phyloP scores from a whole-genome alignment of 2,329 filamentous ascomycete species.

The Xylaria sp. region DNA sequence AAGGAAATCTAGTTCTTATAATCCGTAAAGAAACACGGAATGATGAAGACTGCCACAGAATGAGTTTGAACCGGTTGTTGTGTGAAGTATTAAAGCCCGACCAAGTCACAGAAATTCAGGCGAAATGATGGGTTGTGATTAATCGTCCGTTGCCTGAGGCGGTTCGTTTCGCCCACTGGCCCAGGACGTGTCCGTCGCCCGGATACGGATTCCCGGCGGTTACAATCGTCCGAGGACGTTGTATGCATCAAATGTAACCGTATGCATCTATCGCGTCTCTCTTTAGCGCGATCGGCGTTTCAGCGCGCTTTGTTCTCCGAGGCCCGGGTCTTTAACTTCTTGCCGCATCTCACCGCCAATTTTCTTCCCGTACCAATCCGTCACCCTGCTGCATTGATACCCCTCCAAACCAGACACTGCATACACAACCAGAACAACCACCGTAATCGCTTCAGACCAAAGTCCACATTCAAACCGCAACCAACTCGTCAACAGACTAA shows the following conservation, averaged over 20 bases:
- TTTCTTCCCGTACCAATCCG: conserved; percentile 16
- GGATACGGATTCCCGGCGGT: too few relatives aligned
- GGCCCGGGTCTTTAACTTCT: background rate
- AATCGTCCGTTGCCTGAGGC: too few relatives aligned
- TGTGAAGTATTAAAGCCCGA: too few relatives aligned
- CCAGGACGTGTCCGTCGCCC: too few relatives aligned
- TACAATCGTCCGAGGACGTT: background rate
- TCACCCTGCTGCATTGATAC: background rate
- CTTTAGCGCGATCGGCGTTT: background rate
- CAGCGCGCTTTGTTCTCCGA: background rate
- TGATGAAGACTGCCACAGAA: too few relatives aligned
- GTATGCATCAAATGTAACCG: background rate
- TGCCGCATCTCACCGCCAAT: conserved; percentile 26
- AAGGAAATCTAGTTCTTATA: background rate
- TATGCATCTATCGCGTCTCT: background rate
- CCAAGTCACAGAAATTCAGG: too few relatives aligned
- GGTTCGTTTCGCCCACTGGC: too few relatives aligned
- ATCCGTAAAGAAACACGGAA: too few relatives aligned
- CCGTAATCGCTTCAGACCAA: too few relatives aligned
- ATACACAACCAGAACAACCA: background rate
- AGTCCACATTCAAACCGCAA: too few relatives aligned
- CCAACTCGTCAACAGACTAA: background rate
- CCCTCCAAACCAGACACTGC: background rate
- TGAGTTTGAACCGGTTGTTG: too few relatives aligned
- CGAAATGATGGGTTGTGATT: too few relatives aligned